phyloP scores from a whole-genome alignment of 768 basidiomycete genomes.

The Gyrodon lividus region DNA sequence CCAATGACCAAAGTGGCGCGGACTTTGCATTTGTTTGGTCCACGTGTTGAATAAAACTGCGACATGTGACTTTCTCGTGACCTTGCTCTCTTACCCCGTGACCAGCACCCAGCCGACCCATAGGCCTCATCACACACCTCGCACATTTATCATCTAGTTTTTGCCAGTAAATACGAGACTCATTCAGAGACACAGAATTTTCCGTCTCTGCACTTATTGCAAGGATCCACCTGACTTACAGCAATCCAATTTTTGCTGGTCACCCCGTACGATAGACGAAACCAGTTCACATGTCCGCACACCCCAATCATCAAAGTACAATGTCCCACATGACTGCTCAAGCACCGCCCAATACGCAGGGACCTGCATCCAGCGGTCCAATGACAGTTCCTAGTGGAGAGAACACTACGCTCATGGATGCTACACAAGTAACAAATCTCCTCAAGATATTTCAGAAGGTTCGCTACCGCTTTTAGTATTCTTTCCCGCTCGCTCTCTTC shows the following conservation, averaged over 20 bases:
- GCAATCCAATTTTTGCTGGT: background rate
- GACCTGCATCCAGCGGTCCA: conserved; percentile 7
- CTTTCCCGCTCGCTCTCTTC: background rate
- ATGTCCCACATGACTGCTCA: conserved; percentile 17
- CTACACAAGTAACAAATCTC: conserved; percentile 57
- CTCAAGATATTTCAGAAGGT: conserved; percentile 63
- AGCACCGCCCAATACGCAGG: conserved; percentile 14
- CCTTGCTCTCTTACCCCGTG: conserved; percentile 41
- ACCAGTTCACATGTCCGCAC: background rate
- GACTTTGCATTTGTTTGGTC: conserved; percentile 34
- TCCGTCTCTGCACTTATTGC: background rate
- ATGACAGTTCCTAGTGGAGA: conserved; percentile 11
- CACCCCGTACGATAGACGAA: background rate
- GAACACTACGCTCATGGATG: conserved; percentile 36
- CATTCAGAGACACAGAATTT: too few relatives aligned
- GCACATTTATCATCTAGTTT: background rate
- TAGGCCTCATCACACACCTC: conserved; percentile 5
- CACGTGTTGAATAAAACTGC: conserved; percentile 32
- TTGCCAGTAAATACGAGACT: background rate
- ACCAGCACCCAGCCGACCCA: conserved; percentile 29
- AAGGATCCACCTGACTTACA: background rate
- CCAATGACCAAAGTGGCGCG: conserved; percentile 5
- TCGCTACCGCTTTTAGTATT: conserved; percentile 14
- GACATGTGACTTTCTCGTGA: conserved; percentile 45
- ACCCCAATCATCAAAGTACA: background rate